These are phyloP conservation scores for Candida sp. DNA, from an alignment of 1,139 yeast genomes.

Conservation along the genomic window DNA sequence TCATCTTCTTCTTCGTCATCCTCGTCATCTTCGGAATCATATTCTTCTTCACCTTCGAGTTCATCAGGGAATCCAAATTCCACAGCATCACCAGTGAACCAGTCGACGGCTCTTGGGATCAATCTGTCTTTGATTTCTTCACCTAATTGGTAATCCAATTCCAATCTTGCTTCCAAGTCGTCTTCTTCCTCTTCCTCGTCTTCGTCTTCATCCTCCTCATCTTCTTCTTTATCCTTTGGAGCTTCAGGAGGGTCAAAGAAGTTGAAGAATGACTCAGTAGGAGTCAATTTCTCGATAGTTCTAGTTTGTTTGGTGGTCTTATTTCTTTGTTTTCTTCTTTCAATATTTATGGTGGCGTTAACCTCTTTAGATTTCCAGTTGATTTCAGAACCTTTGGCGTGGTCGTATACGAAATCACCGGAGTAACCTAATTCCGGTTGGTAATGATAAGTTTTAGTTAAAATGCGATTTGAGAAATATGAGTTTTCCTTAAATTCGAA, in stretches of 20 bases:
- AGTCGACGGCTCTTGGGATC: constrained; percentile 94
- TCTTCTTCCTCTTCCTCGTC: constrained; percentile 65
- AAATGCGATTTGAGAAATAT: constrained; percentile 66
- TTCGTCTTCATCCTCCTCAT: constrained; percentile 28
- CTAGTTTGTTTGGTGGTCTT: constrained; percentile 97
- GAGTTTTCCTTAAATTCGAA: constrained; percentile 81
- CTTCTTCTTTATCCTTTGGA: constrained; percentile 47
- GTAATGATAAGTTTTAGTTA: constrained; percentile 88
- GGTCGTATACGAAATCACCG: constrained; percentile 96
- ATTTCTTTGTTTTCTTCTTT: constrained; percentile 97
- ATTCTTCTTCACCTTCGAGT: constrained; percentile 45
- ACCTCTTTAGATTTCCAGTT: constrained; percentile 79
- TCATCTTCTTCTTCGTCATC: constrained; percentile 40
- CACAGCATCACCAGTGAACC: constrained; percentile 98
- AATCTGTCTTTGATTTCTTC: constrained; percentile 95
- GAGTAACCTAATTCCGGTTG: constrained; percentile 93
- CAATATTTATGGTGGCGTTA: constrained; percentile 83
- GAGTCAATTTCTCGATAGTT: constrained; percentile 91
- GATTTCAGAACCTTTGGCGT: constrained; percentile 88
- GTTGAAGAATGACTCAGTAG: constrained; percentile 90
- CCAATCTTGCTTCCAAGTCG: constrained; percentile 81
- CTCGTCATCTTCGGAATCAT: constrained; percentile 44
- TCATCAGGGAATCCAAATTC: constrained; percentile 49
- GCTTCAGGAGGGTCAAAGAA: constrained; percentile 93
- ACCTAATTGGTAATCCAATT: constrained; percentile 92